Evolutionary conservation across 768 basidiomycete species (phyloP).

Genomic region (Termitomyces eurrhizus): DNA sequence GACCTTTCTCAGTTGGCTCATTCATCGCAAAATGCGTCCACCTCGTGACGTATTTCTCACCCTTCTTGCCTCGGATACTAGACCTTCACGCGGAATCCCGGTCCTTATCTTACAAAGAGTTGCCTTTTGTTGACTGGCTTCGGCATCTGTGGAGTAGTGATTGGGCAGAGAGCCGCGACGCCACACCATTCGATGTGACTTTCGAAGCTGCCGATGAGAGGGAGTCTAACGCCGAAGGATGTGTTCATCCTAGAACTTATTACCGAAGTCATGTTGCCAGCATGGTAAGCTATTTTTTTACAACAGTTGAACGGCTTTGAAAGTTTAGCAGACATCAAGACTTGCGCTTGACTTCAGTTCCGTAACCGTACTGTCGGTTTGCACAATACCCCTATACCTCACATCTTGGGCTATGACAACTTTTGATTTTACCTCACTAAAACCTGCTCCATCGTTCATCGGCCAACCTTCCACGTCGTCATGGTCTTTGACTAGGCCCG

Average conservation of each 20-base stretch:
- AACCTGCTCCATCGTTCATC: not conserved
- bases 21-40: not conserved
- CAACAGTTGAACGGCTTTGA: not conserved
- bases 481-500: not conserved
- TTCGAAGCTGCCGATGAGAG: slow-evolving; percentile 41
- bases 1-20: not conserved
- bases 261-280: not conserved
- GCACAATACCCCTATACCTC: not conserved
- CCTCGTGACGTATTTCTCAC: slow-evolving; percentile 33
- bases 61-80: slow-evolving; percentile 31
- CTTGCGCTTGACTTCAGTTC: not conserved
- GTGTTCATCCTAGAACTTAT: not conserved
- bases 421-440: not conserved
- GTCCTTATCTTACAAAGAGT: slow-evolving; percentile 34
- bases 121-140: slow-evolving; percentile 28
- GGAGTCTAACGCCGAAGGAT: slow-evolving; percentile 34
- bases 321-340: not conserved
- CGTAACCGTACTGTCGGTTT: not conserved
- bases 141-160: slow-evolving; percentile 41
- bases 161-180: slow-evolving; percentile 46
- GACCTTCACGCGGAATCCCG: slow-evolving; percentile 44
- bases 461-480: not conserved
- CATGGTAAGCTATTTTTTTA: not conserved
- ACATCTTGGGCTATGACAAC: not conserved
- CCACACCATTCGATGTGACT: slow-evolving; percentile 43